These are phyloP conservation scores for Dactylis glomerata DNA, from an alignment of 176 grass and related monocot species.

Conservation along the genomic window DNA sequence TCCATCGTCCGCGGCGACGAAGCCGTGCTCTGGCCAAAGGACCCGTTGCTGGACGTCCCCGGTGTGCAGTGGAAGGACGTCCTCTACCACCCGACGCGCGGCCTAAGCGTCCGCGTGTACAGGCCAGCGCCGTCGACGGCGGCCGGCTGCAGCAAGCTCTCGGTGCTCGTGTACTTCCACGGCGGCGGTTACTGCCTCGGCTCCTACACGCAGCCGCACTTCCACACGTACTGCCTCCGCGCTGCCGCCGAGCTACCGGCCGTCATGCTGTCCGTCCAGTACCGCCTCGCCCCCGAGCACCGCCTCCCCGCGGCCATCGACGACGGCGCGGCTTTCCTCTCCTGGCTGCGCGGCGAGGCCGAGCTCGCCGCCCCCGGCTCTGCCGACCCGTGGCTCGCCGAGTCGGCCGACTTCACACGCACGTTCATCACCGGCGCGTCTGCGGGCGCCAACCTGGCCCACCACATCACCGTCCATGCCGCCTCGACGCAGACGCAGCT, in stretches of 20 bases:
- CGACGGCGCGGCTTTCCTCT: constrained; percentile 35
- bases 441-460: constrained; percentile 21
- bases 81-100: constrained; percentile 23
- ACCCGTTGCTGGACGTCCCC: background rate
- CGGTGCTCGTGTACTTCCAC: constrained; percentile 35
- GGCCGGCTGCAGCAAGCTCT: background rate
- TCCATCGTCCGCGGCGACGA: constrained; percentile 35
- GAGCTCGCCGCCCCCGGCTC: background rate
- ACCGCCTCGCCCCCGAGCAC: constrained; percentile 63
- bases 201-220: background rate
- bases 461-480: constrained; percentile 2
- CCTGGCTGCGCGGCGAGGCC: constrained; percentile 34
- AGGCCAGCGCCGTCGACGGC: background rate
- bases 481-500: background rate
- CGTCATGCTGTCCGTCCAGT: constrained; percentile 52
- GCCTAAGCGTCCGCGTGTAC: constrained; percentile 27
- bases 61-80: constrained; percentile 27
- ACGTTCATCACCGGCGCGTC: constrained; percentile 19
- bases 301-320: constrained; percentile 54
- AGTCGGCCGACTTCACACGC: constrained; percentile 17
- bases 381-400: constrained; percentile 24
- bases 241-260: constrained; percentile 14
- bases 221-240: background rate
- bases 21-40: background rate
- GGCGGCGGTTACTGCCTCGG: constrained; percentile 29